These are phyloP conservation scores for Imleria badia DNA, from an alignment of 768 basidiomycete genomes.

Conservation along the genomic window DNA sequence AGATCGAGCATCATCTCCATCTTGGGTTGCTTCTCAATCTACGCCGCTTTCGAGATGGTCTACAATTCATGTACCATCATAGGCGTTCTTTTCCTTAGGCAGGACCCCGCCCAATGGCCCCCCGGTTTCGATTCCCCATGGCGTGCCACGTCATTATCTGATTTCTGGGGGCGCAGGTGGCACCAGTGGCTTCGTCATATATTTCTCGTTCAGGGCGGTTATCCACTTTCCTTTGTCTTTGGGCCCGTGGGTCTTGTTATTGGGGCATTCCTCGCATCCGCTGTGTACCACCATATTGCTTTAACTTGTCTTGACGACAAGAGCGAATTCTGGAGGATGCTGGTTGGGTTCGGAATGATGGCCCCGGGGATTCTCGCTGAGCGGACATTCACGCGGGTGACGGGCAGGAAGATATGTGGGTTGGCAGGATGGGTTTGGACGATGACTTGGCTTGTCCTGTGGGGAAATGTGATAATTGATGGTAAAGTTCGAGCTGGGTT, in stretches of 20 bases:
- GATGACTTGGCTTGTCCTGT: background rate
- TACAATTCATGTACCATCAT: background rate
- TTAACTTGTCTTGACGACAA: background rate
- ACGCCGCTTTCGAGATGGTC: background rate
- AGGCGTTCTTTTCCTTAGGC: background rate
- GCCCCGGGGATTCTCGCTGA: background rate
- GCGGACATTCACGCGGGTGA: background rate
- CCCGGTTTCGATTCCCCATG: slow-evolving; percentile 1
- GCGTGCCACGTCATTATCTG: background rate
- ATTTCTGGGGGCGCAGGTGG: slow-evolving; percentile 4
- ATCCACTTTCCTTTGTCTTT: slow-evolving; percentile 1
- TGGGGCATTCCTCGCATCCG: background rate
- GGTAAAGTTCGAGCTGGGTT: background rate
- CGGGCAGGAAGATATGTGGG: background rate
- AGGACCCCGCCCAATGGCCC: slow-evolving; percentile 1
- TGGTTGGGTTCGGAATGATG: slow-evolving; percentile 1
- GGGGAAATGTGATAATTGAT: background rate
- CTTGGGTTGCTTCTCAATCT: background rate
- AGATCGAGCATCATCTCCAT: background rate
- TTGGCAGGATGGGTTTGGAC: background rate
- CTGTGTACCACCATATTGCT: background rate
- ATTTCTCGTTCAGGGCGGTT: slow-evolving; percentile 1
- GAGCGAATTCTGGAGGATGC: background rate
- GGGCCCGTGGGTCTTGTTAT: background rate
- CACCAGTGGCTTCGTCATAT: slow-evolving; percentile 3